phyloP scores from a whole-genome alignment of 73 alveolate genomes.

The Tetrahymena borealis region DNA sequence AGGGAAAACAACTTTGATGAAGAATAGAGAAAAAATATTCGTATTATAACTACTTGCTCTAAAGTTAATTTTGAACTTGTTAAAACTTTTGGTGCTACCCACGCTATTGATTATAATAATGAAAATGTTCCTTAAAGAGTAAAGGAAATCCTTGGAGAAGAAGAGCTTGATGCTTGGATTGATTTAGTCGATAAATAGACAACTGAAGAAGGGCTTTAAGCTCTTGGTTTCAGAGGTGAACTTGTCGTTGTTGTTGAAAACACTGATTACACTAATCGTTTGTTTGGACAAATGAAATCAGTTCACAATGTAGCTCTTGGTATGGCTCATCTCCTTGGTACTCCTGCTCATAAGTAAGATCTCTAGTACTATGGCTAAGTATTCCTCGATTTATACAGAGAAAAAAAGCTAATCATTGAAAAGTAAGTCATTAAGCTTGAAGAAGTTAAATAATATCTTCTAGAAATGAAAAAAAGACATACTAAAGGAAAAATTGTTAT shows the following conservation, averaged over 20 bases:
- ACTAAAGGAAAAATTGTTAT: not conserved
- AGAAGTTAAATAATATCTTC: not conserved
- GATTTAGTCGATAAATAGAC: not conserved
- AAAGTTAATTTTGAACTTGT: not conserved
- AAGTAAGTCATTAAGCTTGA: not conserved
- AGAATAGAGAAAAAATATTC: not conserved
- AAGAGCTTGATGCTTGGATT: not conserved
- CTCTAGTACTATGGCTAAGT: not conserved
- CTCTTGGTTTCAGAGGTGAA: not conserved
- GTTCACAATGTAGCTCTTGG: not conserved
- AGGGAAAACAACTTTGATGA: not conserved
- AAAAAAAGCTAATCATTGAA: not conserved
- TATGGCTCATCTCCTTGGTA: not conserved
- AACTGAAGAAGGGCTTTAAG: not conserved
- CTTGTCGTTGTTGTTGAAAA: not conserved
- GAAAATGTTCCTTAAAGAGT: not conserved
- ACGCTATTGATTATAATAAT: not conserved
- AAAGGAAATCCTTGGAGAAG: not conserved
- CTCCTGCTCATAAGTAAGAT: not conserved
- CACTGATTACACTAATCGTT: not conserved
- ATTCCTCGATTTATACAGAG: not conserved
- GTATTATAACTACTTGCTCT: not conserved
- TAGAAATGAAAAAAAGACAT: not conserved
- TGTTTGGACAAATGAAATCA: not conserved
- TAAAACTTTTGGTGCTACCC: not conserved